Evolutionary conservation across 768 basidiomycete genomes (phyloP).

Genomic region (Hypholoma fasciculare): DNA sequence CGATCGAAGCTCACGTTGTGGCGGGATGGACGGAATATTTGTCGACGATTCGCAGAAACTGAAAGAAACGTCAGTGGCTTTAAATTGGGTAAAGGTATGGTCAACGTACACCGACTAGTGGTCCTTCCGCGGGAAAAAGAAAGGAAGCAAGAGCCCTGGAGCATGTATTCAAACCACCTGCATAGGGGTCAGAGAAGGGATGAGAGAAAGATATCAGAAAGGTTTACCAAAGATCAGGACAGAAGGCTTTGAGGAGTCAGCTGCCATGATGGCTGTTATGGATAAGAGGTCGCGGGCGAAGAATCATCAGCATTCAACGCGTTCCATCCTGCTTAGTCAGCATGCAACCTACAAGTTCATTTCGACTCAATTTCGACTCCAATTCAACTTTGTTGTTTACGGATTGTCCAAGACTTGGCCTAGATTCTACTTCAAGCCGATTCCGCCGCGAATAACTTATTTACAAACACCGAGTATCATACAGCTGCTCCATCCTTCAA

Average conservation of each 20-base stretch:
- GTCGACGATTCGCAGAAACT: constrained; percentile 28
- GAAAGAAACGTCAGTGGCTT: constrained; percentile 3
- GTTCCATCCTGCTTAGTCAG: constrained; percentile 13
- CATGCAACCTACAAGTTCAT: constrained; percentile 4
- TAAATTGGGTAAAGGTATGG: background rate
- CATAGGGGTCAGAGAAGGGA: constrained; percentile 11
- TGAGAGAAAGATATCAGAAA: background rate
- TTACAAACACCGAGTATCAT: background rate
- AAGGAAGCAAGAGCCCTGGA: constrained; percentile 69
- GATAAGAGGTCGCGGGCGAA: background rate
- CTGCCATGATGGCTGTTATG: constrained; percentile 29
- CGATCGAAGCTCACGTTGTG: constrained; percentile 28
- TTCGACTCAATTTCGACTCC: too few relatives aligned
- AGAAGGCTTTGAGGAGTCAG: constrained; percentile 45
- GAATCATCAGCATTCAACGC: background rate
- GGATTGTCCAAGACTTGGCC: too few relatives aligned
- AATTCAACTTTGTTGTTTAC: too few relatives aligned
- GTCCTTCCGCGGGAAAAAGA: constrained; percentile 70
- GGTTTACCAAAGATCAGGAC: constrained; percentile 76
- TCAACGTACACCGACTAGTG: constrained; percentile 67
- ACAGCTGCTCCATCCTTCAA: constrained; percentile 34
- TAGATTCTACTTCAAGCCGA: too few relatives aligned
- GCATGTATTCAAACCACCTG: constrained; percentile 82
- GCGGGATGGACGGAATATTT: constrained; percentile 33
- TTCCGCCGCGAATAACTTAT: too few relatives aligned